Base-by-base conservation (phyloP, 257 asterid genomes). In the Solanum rostratum region DNA sequence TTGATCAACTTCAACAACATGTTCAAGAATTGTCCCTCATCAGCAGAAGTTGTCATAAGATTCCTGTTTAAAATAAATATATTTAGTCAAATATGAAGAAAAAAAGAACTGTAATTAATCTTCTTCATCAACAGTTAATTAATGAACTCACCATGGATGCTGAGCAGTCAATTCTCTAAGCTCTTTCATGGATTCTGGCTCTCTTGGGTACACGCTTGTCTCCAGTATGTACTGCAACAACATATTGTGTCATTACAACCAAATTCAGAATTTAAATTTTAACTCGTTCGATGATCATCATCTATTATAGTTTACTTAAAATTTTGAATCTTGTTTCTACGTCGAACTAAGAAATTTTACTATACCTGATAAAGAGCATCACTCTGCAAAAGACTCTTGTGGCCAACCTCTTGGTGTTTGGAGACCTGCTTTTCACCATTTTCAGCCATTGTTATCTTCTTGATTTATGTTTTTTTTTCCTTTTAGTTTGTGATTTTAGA, bases 161-260 rank as follows among this genome's bases (percentile, higher is more conserved):
- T 92, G 94, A 65, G 99, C 97, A 37, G 99, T 95, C 10, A 95
- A 71, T 87, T 94, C 98, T 60, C 98, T 88, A 29, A 95, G 97
- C 89, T 95, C 97, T 83, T 95, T 95, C 99, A 94, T 93, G 84
- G 94, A n/a, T 86, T 89, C 97, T 10, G 95, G 98, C 89, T 95
- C 99, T 66, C 88, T 93, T 7, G 99, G 99, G 46, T 94, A 94
- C 41, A 95, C 99, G 55, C 98, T 95, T 5, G 98, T 95, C 84
- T 95, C 97, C 10, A 95, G 93, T 86, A 95, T 94, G 62, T 94
- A 94, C 98, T 95, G 90, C 66, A 62, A 46, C 19, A 11, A n/a
- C 50, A 5, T 1, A 43, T n/a, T 19, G 7, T 11, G 20, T 41
- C 10, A n/a, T n/a, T n/a, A 37, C 19, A 18, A n/a, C 16, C 2